A percentile compares a stretch with the other conserved stretches of the same genome.
These are phyloP conservation scores for Candida boidinii DNA, from an alignment of 805 yeast genomes.

Conservation along the genomic window DNA sequence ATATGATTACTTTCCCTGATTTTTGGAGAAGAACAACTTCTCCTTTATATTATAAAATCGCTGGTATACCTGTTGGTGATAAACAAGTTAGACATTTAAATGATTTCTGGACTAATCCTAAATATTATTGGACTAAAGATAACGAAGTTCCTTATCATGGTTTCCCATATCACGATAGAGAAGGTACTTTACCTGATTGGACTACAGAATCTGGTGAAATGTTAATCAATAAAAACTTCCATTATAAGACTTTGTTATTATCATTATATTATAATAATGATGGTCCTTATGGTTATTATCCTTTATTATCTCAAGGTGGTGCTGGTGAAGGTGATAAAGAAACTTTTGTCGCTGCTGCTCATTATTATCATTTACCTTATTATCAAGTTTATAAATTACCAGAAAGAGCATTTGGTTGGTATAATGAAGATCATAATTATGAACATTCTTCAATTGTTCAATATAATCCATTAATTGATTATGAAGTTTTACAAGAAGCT, in stretches of 20 bases:
- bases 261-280: slow-evolving; percentile 58
- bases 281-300: slow-evolving; percentile 55
- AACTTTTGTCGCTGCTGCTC: slow-evolving; percentile 66
- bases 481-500: slow-evolving; percentile 16
- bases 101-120: slow-evolving; percentile 23
- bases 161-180: slow-evolving; percentile 52
- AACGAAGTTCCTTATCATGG: slow-evolving; percentile 15
- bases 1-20: slow-evolving; percentile 72
- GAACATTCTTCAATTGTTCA: slow-evolving; percentile 28
- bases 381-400: slow-evolving; percentile 42
- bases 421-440: slow-evolving; percentile 19
- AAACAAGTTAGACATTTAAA: slow-evolving; percentile 21
- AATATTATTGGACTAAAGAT: slow-evolving; percentile 25
- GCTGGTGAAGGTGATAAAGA: slow-evolving; percentile 78
- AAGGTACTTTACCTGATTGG: slow-evolving; percentile 61
- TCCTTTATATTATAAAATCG: slow-evolving; percentile 63
- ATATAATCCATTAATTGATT: slow-evolving; percentile 25
- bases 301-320: slow-evolving; percentile 49
- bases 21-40: slow-evolving; percentile 81
- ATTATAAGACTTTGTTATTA: slow-evolving; percentile 47
- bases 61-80: slow-evolving; percentile 41
- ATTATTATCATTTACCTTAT: slow-evolving; percentile 36
- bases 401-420: slow-evolving; percentile 26
- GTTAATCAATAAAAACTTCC: slow-evolving; percentile 47
- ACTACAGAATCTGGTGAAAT: slow-evolving; percentile 68